Conservation (phyloP, 1,139 yeast species). For the Candida anutae region DNA sequence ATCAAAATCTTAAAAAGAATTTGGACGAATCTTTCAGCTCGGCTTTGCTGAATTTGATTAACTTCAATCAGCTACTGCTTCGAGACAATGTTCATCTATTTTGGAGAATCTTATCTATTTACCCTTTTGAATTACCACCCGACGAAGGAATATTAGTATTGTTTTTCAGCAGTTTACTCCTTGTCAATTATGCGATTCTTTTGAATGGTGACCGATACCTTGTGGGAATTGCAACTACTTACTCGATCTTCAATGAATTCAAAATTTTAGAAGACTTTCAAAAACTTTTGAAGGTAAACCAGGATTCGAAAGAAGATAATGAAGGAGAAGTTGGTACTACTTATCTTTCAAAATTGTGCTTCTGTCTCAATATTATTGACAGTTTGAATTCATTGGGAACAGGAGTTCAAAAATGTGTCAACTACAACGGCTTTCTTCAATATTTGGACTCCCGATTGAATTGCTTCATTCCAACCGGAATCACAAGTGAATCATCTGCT, state of each 20-base stretch:
- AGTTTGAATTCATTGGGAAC: conserved; percentile 47
- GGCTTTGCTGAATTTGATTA: conserved; percentile 40
- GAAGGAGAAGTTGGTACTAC: conserved; percentile 17
- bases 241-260: conserved; percentile 53
- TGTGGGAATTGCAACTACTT: conserved; percentile 45
- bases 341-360: conserved; percentile 43
- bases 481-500: not conserved
- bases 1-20: conserved; percentile 17
- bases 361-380: conserved; percentile 45
- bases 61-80: conserved; percentile 24
- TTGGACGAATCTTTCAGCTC: conserved; percentile 39
- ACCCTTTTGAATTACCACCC: conserved; percentile 28
- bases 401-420: conserved; percentile 42
- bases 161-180: conserved; percentile 40
- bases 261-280: conserved; percentile 37
- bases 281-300: conserved; percentile 12
- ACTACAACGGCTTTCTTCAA: conserved; percentile 10
- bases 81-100: conserved; percentile 30
- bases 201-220: conserved; percentile 53
- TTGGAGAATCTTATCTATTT: conserved; percentile 33
- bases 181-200: conserved; percentile 49
- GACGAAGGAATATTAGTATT: conserved; percentile 26
- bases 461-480: conserved; percentile 6
- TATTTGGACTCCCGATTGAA: conserved; percentile 11
- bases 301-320: conserved; percentile 9